Conservation (phyloP, 2,329 filamentous ascomycete species). For the Colletotrichum salicis region DNA sequence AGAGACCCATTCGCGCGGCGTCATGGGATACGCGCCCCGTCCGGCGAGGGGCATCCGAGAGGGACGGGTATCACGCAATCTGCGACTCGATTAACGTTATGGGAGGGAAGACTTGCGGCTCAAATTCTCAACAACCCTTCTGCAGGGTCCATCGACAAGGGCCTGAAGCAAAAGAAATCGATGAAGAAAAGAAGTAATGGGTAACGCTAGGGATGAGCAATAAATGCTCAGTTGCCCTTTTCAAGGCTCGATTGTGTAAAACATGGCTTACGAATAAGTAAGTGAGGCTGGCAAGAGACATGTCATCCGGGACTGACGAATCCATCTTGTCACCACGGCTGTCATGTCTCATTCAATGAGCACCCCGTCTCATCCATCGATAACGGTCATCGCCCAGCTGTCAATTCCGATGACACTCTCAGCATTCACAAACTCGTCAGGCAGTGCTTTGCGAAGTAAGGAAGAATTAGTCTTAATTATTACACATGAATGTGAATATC, state of each 20-base stretch:
- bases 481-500: conserved; percentile 29
- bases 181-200: not conserved
- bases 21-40: not conserved
- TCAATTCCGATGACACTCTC: not conserved
- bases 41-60: conserved; percentile 15
- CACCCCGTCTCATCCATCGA: not conserved
- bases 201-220: not conserved
- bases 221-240: not conserved
- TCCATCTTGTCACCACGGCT: not conserved
- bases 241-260: not conserved
- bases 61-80: conserved; percentile 22
- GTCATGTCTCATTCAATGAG: conserved; percentile 2
- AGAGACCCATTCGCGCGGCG: not conserved
- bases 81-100: not conserved
- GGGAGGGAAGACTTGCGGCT: conserved; percentile 5
- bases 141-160: not conserved
- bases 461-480: conserved; percentile 31
- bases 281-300: not conserved
- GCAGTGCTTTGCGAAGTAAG: not conserved
- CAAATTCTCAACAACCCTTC: not conserved
- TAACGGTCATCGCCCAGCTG: not conserved
- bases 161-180: not conserved
- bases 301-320: not conserved
- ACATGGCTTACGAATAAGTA: not conserved
- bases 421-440: not conserved